A percentile compares a stretch with the other conserved stretches of the same genome.
Conservation (phyloP, 768 basidiomycete species). For the Daedaleopsis sinensis region DNA sequence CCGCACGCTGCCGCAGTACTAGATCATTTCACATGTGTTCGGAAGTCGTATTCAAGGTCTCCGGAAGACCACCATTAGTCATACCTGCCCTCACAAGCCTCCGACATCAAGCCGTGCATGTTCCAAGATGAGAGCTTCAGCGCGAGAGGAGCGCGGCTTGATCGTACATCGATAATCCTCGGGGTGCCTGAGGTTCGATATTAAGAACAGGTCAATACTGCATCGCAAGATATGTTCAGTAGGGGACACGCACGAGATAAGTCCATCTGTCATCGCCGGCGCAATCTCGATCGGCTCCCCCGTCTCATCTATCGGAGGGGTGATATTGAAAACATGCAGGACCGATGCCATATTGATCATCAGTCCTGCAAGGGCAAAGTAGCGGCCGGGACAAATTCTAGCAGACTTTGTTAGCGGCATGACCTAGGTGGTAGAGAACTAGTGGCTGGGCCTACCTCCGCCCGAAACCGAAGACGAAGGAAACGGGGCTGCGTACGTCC, state of each 20-base stretch:
- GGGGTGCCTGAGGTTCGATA: background rate
- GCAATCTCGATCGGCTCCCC: constrained; percentile 5
- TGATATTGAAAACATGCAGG: constrained; percentile 12
- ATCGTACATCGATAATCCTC: constrained; percentile 1
- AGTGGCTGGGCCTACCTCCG: constrained; percentile 14
- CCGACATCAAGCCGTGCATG: background rate
- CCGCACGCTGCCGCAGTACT: too few species aligned
- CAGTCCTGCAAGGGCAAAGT: constrained; percentile 8
- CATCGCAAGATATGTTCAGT: background rate
- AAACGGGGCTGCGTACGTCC: background rate
- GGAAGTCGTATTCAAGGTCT: too few species aligned
- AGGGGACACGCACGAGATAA: constrained; percentile 4
- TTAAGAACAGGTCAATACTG: background rate
- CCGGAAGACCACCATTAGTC: too few species aligned
- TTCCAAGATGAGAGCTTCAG: background rate
- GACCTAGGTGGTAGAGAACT: background rate
- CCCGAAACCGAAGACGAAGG: constrained; percentile 26
- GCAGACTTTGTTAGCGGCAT: background rate
- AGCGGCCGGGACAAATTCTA: constrained; percentile 19
- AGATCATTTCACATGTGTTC: too few species aligned
- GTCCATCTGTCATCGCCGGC: constrained; percentile 1
- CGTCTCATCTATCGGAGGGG: constrained; percentile 6
- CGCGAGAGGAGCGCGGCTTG: background rate
- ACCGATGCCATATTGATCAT: constrained; percentile 16
- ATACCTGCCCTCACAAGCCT: background rate